A percentile compares a stretch with the other conserved stretches of the same genome.
phyloP scores from a whole-genome alignment of 306 rosid genomes.

The Glycyrrhiza uralensis region DNA sequence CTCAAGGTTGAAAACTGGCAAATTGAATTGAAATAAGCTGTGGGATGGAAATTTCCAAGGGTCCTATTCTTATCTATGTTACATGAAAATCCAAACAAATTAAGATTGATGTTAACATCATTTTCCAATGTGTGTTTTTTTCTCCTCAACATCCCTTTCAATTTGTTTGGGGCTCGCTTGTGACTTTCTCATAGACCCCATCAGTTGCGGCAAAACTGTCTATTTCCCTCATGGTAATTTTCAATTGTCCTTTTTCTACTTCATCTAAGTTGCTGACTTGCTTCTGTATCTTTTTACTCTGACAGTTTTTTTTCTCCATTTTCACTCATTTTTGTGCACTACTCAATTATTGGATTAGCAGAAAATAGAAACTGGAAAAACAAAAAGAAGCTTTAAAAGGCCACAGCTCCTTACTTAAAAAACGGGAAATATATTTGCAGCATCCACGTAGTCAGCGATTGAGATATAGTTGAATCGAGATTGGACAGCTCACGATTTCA shows the following conservation, averaged over 20 bases:
- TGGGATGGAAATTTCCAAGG: neutral
- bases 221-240: constrained; percentile 1
- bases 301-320: neutral
- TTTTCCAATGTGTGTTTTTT: neutral
- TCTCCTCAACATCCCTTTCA: constrained; percentile 19
- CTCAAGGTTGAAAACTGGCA: neutral
- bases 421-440: too few relatives aligned
- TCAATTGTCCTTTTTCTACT: constrained; percentile 24
- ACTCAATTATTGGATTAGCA: constrained; percentile 25
- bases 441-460: too few relatives aligned
- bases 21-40: constrained; percentile 1
- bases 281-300: neutral
- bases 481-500: too few relatives aligned
- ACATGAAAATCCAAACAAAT: constrained; percentile 9
- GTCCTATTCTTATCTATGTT: constrained; percentile 1
- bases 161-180: neutral
- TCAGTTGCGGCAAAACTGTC: constrained; percentile 29
- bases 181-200: constrained; percentile 20
- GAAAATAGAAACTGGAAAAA: constrained; percentile 10
- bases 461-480: too few relatives aligned
- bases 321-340: constrained; percentile 13
- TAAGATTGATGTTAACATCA: constrained; percentile 13
- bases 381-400: neutral
- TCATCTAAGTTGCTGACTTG: neutral
- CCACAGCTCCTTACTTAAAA: constrained; percentile 5